These are phyloP conservation scores for Neurospora sp. DNA, from an alignment of 495 filamentous ascomycete genomes.

Conservation along the genomic window DNA sequence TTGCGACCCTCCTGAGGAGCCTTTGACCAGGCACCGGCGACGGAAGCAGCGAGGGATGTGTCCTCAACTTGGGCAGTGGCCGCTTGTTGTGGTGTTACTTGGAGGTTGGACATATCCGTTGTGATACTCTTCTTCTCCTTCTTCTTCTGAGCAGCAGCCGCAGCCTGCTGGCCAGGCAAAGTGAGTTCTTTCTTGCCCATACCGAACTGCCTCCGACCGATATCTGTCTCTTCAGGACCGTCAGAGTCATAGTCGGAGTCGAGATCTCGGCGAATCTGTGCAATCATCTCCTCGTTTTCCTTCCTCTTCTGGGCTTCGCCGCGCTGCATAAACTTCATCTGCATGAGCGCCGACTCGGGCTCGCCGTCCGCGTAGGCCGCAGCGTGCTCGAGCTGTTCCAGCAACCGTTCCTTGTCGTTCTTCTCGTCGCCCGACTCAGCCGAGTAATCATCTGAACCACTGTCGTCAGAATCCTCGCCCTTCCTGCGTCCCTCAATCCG, in stretches of 20 bases:
- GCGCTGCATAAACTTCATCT: slow-evolving; percentile 87
- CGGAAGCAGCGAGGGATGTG: not conserved
- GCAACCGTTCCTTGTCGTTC: slow-evolving; percentile 45
- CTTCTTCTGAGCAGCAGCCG: slow-evolving; percentile 2
- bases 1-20: slow-evolving; percentile 17
- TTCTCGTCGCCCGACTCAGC: slow-evolving; percentile 40
- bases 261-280: slow-evolving; percentile 63
- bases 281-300: slow-evolving; percentile 72
- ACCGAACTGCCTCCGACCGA: slow-evolving; percentile 59
- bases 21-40: slow-evolving; percentile 2
- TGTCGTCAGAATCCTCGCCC: slow-evolving; percentile 44
- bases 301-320: slow-evolving; percentile 68
- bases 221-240: slow-evolving; percentile 47
- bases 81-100: not conserved
- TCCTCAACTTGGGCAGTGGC: not conserved
- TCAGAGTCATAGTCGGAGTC: slow-evolving; percentile 41
- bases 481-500: slow-evolving; percentile 72
- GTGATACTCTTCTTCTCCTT: slow-evolving; percentile 1
- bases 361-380: slow-evolving; percentile 27
- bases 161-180: slow-evolving; percentile 2
- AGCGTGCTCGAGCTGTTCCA: slow-evolving; percentile 47
- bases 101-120: not conserved
- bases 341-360: slow-evolving; percentile 42
- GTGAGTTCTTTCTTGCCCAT: slow-evolving; percentile 24
- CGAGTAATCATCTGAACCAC: slow-evolving; percentile 34